These are phyloP conservation scores for Suhomyces xylopsoci DNA, from an alignment of 805 yeast species.

Conservation along the genomic window DNA sequence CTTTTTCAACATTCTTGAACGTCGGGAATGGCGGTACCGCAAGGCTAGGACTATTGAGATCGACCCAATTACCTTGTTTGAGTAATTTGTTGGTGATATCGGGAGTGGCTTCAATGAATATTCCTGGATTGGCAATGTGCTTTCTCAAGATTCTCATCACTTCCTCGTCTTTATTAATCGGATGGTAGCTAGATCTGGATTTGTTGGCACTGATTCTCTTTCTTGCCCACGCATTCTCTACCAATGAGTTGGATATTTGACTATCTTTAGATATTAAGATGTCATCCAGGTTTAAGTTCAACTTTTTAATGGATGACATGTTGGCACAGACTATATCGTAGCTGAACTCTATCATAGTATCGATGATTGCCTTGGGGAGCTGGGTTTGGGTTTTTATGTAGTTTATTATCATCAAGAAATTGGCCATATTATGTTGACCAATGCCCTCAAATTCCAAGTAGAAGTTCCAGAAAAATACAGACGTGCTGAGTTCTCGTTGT, in stretches of 20 bases:
- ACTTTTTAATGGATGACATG: conserved; percentile 22
- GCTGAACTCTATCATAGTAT: conserved; percentile 35
- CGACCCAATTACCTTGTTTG: conserved; percentile 17
- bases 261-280: conserved; percentile 17
- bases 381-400: conserved; percentile 44
- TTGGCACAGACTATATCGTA: conserved; percentile 19
- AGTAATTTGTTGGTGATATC: conserved; percentile 30
- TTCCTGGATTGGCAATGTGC: conserved; percentile 36
- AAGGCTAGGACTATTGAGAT: conserved; percentile 17
- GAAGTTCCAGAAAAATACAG: conserved; percentile 54
- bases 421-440: conserved; percentile 39
- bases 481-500: conserved; percentile 32
- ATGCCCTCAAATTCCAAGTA: conserved; percentile 53
- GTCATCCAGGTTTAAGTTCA: conserved; percentile 12
- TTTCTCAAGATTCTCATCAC: conserved; percentile 14
- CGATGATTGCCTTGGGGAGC: conserved; percentile 48
- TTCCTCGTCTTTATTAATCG: conserved; percentile 18
- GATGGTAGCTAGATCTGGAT: not conserved
- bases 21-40: conserved; percentile 45
- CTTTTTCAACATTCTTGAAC: conserved; percentile 65
- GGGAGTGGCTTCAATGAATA: conserved; percentile 30
- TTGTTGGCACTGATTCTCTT: conserved; percentile 18
- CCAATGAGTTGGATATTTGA: conserved; percentile 25
- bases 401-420: conserved; percentile 44
- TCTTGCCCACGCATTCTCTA: conserved; percentile 23